A percentile compares a stretch with the other conserved stretches of the same genome.
Conservation (phyloP, 129 eudicot species). For the Scalesia atractyloides region DNA sequence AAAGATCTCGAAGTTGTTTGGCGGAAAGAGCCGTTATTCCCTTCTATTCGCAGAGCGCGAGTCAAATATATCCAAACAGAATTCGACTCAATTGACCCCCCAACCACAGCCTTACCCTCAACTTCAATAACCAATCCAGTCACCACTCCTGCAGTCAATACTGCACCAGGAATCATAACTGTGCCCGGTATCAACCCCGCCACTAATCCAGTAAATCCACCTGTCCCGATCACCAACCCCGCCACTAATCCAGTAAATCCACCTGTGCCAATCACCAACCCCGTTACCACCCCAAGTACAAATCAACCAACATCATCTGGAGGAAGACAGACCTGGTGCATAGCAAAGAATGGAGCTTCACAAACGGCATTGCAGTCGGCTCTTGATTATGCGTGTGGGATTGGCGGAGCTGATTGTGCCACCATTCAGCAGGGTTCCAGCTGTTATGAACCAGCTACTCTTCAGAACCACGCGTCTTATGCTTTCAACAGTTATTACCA, state of each 20-base stretch:
- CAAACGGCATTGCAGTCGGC: conserved; percentile 66
- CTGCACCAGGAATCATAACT: conserved; percentile 57
- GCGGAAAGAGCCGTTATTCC: conserved; percentile 35
- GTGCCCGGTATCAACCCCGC: conserved; percentile 52
- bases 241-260: conserved; percentile 17
- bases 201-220: conserved; percentile 33
- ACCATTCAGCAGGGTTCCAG: conserved; percentile 73
- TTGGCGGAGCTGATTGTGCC: conserved; percentile 87
- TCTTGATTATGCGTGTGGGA: conserved; percentile 93
- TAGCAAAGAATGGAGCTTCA: conserved; percentile 69
- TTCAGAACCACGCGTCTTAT: conserved; percentile 82
- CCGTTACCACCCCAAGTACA: conserved; percentile 55
- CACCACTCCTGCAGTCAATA: conserved; percentile 32
- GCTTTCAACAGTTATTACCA: conserved; percentile 91
- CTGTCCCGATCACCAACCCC: conserved; percentile 12
- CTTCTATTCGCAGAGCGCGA: conserved; percentile 42
- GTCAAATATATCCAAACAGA: conserved; percentile 33
- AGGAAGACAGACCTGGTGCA: conserved; percentile 83
- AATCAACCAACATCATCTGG: conserved; percentile 50
- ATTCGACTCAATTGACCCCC: conserved; percentile 55
- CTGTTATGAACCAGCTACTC: conserved; percentile 74
- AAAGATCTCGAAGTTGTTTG: conserved; percentile 18
- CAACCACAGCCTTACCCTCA: conserved; percentile 52
- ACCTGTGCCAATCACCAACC: conserved; percentile 48
- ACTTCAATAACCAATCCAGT: conserved; percentile 54